Percentiles rank a stretch among this genome's conserved stretches.
These are phyloP conservation scores for Boletus speciosus DNA, from an alignment of 768 basidiomycete genomes.

Conservation along the genomic window DNA sequence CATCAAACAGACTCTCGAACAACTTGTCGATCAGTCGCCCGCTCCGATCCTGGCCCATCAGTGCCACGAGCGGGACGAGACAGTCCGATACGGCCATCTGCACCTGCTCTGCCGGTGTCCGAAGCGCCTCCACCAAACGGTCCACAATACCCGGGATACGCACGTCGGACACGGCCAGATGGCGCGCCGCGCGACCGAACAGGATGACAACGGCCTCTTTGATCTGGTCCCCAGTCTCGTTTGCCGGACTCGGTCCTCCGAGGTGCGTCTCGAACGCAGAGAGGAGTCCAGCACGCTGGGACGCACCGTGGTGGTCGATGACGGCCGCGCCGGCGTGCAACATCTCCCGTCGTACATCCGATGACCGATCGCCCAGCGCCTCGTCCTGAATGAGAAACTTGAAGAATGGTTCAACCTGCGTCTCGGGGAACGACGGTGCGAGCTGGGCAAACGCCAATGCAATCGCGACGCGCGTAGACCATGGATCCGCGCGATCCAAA, in stretches of 20 bases:
- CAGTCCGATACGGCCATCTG: constrained; percentile 97
- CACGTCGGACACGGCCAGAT: constrained; percentile 71
- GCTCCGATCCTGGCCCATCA: constrained; percentile 47
- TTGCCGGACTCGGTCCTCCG: constrained; percentile 46
- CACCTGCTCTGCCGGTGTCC: constrained; percentile 93
- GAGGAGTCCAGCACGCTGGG: constrained; percentile 70
- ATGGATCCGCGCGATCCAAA: constrained; percentile 86
- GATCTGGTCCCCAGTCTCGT: constrained; percentile 79
- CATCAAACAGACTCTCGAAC: constrained; percentile 71
- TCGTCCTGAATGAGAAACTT: constrained; percentile 80
- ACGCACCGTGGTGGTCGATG: constrained; percentile 79
- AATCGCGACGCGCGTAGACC: constrained; percentile 75
- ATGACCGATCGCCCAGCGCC: constrained; percentile 80
- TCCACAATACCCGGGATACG: constrained; percentile 82
- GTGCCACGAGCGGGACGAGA: constrained; percentile 77
- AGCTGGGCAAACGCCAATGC: constrained; percentile 64
- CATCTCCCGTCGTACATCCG: constrained; percentile 84
- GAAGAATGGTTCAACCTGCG: constrained; percentile 71
- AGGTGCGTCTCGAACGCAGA: constrained; percentile 79
- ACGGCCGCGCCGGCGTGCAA: constrained; percentile 78
- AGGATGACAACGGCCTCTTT: constrained; percentile 95
- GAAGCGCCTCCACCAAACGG: constrained; percentile 81
- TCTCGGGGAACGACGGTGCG: constrained; percentile 59
- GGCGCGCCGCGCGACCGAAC: constrained; percentile 87
- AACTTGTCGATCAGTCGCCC: constrained; percentile 69